A percentile compares a stretch with the other conserved stretches of the same genome.
phyloP scores from a whole-genome alignment of 1,284 basidiomycete genomes.

The Pseudozyma thailandica region DNA sequence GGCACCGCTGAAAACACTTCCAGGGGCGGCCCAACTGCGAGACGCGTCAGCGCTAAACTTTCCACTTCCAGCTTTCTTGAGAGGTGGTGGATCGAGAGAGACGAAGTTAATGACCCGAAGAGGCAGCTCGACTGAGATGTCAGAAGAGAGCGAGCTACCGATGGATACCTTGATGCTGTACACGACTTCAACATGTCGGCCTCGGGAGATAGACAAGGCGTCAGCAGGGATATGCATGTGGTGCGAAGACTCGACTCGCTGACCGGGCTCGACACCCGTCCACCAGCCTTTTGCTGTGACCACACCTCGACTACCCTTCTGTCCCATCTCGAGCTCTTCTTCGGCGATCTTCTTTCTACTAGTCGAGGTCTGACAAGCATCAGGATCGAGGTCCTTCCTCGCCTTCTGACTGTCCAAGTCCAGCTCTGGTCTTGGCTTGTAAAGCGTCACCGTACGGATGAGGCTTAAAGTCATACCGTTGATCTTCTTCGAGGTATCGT shows the following conservation, averaged over 20 bases:
- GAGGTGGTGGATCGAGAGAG: slow-evolving; percentile 80
- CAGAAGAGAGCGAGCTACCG: slow-evolving; percentile 76
- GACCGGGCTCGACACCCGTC: slow-evolving; percentile 59
- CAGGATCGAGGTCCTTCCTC: slow-evolving; percentile 51
- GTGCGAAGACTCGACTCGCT: slow-evolving; percentile 59
- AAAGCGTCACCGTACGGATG: slow-evolving; percentile 78
- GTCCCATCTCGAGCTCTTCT: slow-evolving; percentile 61
- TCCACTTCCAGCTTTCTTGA: slow-evolving; percentile 33
- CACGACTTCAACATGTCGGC: slow-evolving; percentile 81
- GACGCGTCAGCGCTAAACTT: slow-evolving; percentile 15
- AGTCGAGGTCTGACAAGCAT: slow-evolving; percentile 60
- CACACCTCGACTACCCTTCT: slow-evolving; percentile 56
- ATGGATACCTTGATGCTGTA: slow-evolving; percentile 80
- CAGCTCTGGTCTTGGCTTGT: slow-evolving; percentile 73
- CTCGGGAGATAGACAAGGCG: slow-evolving; percentile 79
- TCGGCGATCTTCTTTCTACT: slow-evolving; percentile 61
- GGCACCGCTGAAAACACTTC: slow-evolving; percentile 8
- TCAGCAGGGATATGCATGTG: slow-evolving; percentile 72
- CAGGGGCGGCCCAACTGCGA: slow-evolving; percentile 22
- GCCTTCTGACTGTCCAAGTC: slow-evolving; percentile 61
- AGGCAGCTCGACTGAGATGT: slow-evolving; percentile 77
- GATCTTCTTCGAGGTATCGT: slow-evolving; percentile 72
- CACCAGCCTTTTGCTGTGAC: slow-evolving; percentile 65
- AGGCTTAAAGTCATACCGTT: slow-evolving; percentile 78
- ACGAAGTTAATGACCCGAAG: slow-evolving; percentile 81